Conservation (phyloP, 306 rosid species). For the Crataegus laevigata region DNA sequence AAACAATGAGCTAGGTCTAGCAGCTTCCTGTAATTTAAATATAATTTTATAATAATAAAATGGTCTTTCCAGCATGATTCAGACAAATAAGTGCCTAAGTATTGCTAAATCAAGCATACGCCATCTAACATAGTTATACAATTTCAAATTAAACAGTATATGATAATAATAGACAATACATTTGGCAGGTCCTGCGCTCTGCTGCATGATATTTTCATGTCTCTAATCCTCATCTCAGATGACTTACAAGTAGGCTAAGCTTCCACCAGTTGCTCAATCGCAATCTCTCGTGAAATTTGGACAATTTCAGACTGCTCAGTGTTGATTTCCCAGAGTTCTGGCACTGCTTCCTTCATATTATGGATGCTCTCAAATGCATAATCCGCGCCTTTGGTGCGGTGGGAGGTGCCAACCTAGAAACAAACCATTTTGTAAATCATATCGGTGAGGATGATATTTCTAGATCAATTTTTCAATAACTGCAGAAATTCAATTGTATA, state of each 20-base stretch:
- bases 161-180: not conserved
- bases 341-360: constrained; percentile 74
- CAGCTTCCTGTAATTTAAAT: too few species aligned
- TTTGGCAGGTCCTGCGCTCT: not conserved
- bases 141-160: not conserved
- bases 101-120: not conserved
- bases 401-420: constrained; percentile 61
- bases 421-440: not conserved
- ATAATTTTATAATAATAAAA: not conserved
- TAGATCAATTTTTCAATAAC: not conserved
- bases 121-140: not conserved
- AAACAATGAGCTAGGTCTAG: too few species aligned
- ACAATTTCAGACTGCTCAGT: constrained; percentile 33
- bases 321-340: constrained; percentile 66
- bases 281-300: constrained; percentile 31
- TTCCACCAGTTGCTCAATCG: constrained; percentile 56
- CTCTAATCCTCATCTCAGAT: not conserved
- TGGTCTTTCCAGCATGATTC: not conserved
- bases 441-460: not conserved
- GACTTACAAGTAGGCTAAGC: constrained; percentile 35
- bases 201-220: not conserved
- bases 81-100: not conserved
- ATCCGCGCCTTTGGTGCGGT: constrained; percentile 44
- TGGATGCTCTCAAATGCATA: constrained; percentile 87
- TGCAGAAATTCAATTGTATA: not conserved